A percentile compares a stretch with the other conserved stretches of the same genome.
Evolutionary conservation across 2,329 filamentous ascomycete genomes (phyloP).

Genomic region (Fusarium veterinarium): DNA sequence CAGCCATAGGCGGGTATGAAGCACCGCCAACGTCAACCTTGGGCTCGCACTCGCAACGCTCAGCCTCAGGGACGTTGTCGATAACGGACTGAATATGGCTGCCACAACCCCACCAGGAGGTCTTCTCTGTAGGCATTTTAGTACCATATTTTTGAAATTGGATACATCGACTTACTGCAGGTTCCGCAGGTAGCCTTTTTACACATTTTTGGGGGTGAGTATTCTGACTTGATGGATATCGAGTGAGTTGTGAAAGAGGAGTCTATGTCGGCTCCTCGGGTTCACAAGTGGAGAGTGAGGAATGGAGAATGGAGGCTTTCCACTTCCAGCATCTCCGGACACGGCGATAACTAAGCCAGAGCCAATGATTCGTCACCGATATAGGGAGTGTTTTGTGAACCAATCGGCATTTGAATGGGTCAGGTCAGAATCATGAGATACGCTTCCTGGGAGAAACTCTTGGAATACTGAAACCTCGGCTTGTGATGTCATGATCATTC

Average conservation of each 20-base stretch:
- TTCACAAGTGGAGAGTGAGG: constrained; percentile 16
- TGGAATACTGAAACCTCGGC: background rate
- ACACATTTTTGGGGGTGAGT: constrained; percentile 63
- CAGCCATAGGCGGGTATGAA: constrained; percentile 73
- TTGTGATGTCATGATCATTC: constrained; percentile 18
- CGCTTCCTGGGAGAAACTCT: background rate
- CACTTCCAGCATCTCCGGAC: constrained; percentile 25
- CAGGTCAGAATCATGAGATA: background rate
- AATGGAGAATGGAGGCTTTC: constrained; percentile 2
- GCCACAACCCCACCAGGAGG: constrained; percentile 74
- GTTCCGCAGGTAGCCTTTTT: constrained; percentile 70
- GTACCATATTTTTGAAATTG: background rate
- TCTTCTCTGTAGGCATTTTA: constrained; percentile 34
- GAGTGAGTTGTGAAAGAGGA: background rate
- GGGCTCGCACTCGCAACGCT: constrained; percentile 75
- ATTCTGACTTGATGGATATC: background rate
- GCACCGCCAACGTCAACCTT: constrained; percentile 70
- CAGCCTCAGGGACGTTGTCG: constrained; percentile 64
- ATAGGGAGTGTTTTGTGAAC: background rate
- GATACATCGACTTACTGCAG: constrained; percentile 65
- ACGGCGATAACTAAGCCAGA: constrained; percentile 24
- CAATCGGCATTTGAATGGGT: background rate
- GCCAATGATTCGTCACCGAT: constrained; percentile 15
- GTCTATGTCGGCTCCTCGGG: constrained; percentile 5
- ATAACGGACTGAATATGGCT: constrained; percentile 71